These are phyloP conservation scores for Trypanosoma melophagium DNA, from an alignment of 208 protist genomes.

Conservation along the genomic window DNA sequence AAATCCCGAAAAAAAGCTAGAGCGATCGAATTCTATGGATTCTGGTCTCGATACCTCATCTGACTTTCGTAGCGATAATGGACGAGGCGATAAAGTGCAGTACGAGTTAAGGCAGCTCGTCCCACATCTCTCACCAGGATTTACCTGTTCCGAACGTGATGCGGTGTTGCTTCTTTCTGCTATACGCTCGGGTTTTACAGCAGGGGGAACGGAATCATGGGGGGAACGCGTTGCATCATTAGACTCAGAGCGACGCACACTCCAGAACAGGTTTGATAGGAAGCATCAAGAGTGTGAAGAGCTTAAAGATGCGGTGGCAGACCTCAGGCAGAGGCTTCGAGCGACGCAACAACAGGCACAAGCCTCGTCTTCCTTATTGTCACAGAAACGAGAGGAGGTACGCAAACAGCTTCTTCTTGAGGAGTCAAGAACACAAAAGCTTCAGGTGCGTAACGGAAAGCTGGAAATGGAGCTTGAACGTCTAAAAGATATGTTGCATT, in stretches of 20 bases:
- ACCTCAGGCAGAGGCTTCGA: slow-evolving; percentile 44
- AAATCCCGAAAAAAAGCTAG: too few species aligned
- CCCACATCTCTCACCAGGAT: slow-evolving; percentile 71
- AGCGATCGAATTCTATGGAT: too few species aligned
- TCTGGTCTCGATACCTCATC: background rate
- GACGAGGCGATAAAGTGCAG: slow-evolving; percentile 27
- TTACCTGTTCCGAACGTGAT: slow-evolving; percentile 64
- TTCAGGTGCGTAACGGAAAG: slow-evolving; percentile 61
- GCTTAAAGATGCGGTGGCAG: slow-evolving; percentile 49
- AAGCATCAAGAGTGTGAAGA: slow-evolving; percentile 45
- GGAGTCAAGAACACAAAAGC: slow-evolving; percentile 67
- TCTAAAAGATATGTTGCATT: slow-evolving; percentile 35
- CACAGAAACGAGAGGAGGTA: slow-evolving; percentile 69
- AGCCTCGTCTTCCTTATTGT: slow-evolving; percentile 46
- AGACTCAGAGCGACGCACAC: slow-evolving; percentile 50
- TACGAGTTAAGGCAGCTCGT: slow-evolving; percentile 63
- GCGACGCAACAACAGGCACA: slow-evolving; percentile 46
- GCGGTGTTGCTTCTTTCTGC: slow-evolving; percentile 56
- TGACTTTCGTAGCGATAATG: slow-evolving; percentile 6
- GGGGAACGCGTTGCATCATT: slow-evolving; percentile 44
- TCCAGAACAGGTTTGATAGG: slow-evolving; percentile 44
- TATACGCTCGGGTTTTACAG: slow-evolving; percentile 47
- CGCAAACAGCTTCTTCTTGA: slow-evolving; percentile 79
- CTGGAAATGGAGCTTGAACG: slow-evolving; percentile 70
- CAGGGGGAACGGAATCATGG: slow-evolving; percentile 33